phyloP scores from a whole-genome alignment of 1,284 basidiomycete genomes.

The Mixia osmundae region DNA sequence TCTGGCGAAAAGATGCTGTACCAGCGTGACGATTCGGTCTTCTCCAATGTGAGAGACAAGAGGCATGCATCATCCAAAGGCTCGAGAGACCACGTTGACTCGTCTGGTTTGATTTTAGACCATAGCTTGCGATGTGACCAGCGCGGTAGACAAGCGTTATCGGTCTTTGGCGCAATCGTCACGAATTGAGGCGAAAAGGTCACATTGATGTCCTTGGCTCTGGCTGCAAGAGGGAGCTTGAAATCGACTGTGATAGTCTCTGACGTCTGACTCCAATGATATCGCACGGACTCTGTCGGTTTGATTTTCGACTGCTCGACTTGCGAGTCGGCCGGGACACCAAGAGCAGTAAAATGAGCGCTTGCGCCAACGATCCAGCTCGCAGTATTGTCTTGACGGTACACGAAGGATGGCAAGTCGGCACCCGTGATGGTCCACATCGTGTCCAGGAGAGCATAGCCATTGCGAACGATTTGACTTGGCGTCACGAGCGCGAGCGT shows the following conservation, averaged over 20 bases:
- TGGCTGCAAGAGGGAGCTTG: constrained; percentile 44
- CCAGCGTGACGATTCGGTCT: constrained; percentile 57
- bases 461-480: too few relatives aligned
- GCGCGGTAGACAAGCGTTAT: constrained; percentile 16
- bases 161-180: constrained; percentile 20
- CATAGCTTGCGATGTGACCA: constrained; percentile 32
- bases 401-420: too few relatives aligned
- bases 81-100: constrained; percentile 72
- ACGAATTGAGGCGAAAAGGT: constrained; percentile 40
- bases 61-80: too few relatives aligned
- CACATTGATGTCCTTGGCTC: constrained; percentile 39
- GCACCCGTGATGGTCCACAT: too few relatives aligned
- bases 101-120: constrained; percentile 42
- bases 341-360: too few relatives aligned
- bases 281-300: constrained; percentile 32
- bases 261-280: constrained; percentile 70
- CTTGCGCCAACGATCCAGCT: constrained; percentile 19
- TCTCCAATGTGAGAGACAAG: too few relatives aligned
- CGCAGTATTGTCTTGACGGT: constrained; percentile 16
- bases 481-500: too few relatives aligned
- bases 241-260: constrained; percentile 63
- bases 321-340: constrained; percentile 1
- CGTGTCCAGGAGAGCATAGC: too few relatives aligned
- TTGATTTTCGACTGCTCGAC: constrained; percentile 1
- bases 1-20: constrained; percentile 43